Base-by-base conservation (phyloP, 2,329 filamentous ascomycete species). In the Hypoxylon sp. region DNA sequence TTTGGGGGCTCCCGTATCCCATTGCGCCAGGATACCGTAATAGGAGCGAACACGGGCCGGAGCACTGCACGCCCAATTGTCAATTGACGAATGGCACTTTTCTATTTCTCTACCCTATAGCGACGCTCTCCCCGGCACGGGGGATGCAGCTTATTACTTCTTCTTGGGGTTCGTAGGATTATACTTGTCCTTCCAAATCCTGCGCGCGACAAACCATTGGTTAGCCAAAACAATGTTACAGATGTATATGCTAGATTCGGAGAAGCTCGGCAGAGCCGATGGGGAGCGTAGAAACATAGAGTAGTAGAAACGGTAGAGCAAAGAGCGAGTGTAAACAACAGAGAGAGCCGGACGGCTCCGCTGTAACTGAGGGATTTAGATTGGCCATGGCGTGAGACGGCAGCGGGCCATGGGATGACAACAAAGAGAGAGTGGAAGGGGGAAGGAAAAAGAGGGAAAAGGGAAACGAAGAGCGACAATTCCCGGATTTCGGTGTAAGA, bases 101-200 rank as follows among this genome's bases (percentile, higher is more conserved):
- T 31, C 1, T 47, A 19, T 57, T 44, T 15, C 31, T 39, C 46
- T 58, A 58, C 21, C 55, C 55, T 48, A 39, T 50, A 50, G 19
- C 32, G 17, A 21, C 2, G 17, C 31, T 35, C 17, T 44, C 44
- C 44, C 42, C 35, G 11, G 29, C 13, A 37, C n/a, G 52, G 46
- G 46, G 19, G 42, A 62, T 51, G 56, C 31, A 54, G 64, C 55
- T 64, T 80, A 79, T 72, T 80, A 79, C 72, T 85, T 82, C 77
- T 85, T 82, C 71, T 77, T 77, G 62, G 79, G 77, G 64, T 79
- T 82, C 55, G 65, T 68, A 35, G 86, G 84, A 75, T 87, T 87
- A 82, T 98, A 98, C 82, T 98, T 98, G 70, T 97, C 94, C 80
- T 98, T 98, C 93, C 95, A 98, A 78, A 98, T 98, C 94, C 93